Evolutionary conservation across 768 basidiomycete species (phyloP).

Genomic region (Naganishia vishniacii): DNA sequence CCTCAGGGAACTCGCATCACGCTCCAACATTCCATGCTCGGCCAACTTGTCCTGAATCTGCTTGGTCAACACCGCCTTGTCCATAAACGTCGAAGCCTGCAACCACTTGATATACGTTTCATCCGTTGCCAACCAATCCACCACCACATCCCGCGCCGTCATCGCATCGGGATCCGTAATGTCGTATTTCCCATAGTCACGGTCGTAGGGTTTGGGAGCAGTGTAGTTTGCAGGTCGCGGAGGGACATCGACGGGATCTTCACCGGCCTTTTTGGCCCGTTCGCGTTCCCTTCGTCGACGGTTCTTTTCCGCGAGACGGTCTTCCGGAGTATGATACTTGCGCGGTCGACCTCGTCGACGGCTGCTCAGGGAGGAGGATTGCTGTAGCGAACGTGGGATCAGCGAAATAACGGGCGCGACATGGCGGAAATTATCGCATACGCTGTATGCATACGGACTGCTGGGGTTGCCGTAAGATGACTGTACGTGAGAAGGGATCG

Average conservation of each 20-base stretch:
- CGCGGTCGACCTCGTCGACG: not conserved
- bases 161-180: conserved; percentile 7
- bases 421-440: no score
- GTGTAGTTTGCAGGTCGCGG: not conserved
- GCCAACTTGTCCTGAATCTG: not conserved
- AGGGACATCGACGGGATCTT: not conserved
- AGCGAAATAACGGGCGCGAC: no score
- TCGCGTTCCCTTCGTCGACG: not conserved
- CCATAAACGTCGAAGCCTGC: not conserved
- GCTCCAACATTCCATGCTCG: conserved; percentile 11
- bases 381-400: no score
- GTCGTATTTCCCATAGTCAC: conserved; percentile 11
- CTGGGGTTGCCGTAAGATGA: no score
- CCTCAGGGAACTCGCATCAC: not conserved
- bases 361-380: not conserved
- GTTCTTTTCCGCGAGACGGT: not conserved
- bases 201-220: not conserved
- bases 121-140: conserved; percentile 4
- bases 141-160: conserved; percentile 8
- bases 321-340: not conserved
- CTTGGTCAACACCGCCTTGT: not conserved
- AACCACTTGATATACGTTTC: conserved; percentile 1
- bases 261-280: not conserved
- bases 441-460: no score
- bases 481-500: no score